Evolutionary conservation across 2,329 filamentous ascomycete species (phyloP), one percentile per base, ranked within the genome.

Genomic region (Trichocomaceae sp.): DNA sequence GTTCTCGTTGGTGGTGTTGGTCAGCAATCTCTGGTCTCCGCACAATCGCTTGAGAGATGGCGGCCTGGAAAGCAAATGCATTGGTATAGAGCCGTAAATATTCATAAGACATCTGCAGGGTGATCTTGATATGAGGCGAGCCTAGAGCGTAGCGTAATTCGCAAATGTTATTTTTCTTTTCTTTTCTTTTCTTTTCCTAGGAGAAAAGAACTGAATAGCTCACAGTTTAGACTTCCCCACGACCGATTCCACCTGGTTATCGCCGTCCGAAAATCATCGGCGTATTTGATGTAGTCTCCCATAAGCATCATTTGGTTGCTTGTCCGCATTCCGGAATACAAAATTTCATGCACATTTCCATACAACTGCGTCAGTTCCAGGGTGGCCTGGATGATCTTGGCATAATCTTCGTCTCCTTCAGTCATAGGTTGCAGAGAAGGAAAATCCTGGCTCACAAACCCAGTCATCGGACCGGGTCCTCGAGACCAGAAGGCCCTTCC

Each of bases 401-500:
- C 83, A 59, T 84, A 82, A 63, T 88, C 83, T 59, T 88, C 85
- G 10, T 83, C 80, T 1, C 81, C 82, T 1, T 80, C 76, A 2
- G 67, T 76, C 23, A 77, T 72, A 0, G 82, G 82, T 35, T 83
- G 79, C 12, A 88, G 68, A 9, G 83, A 84, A 0, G 85, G 84
- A 57, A 87, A 88, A 61, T 87, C 84, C 55, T 83, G 80, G 29
- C 83, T 82, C 57, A 80, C 76, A 26, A 87, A 72, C 17, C 83
- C 80, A 6, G 83, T 83, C 60, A 86, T 77, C 1, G 84, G 84
- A 0, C 84, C 85, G 0, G 85, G 85, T 0, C 85, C 85, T 58
- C 85, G 77, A 42, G 84, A 86, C 85, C 86, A 89, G 64, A 88
- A 89, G 0, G 84, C 85, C 59, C 85, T 83, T 9, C 86, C 85